Evolutionary conservation across 106 monocot genomes (phyloP), one percentile per base, ranked within the genome.

Genomic region (Dioscorea alata): DNA sequence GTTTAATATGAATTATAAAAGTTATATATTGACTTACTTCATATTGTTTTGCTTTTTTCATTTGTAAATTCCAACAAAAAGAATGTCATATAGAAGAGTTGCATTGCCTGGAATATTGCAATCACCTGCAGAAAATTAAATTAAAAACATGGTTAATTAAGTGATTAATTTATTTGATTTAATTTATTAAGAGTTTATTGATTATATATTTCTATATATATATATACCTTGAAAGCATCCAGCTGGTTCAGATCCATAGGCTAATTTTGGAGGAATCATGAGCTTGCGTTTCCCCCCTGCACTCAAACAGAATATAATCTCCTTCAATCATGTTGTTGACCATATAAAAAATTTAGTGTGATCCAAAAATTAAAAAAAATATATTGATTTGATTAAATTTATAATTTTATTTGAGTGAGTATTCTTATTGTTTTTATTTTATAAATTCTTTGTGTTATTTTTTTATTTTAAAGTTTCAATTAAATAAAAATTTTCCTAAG

Each of bases 281-380:
- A 94, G 94, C 78, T 94, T 94, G 18, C 94, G 78, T 59, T 94
- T 91, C 15, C 94, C 94, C 42, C 94, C 94, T 94, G 70, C 48
- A 69, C 21, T 50, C 13, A 70, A 18, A 23, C n/a, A 31, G 28
- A 28, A 28, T 28, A 28, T 28, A 3, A 28, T 28, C 3, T 28
- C 28, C 1, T 28, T 28, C 28, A 28, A 28, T 28, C 28, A 28
- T 28, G 28, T 28, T 28, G 1, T 28, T 28, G 28, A 28, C 3
- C 28, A 28, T 28, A 28, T 28, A 3, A 28, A 28, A 28, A 28
- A 3, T 28, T 28, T 28, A 28, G 28, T 28, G 3, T 28, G n/a
- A n/a, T n/a, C n/a, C n/a, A 28, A 28, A 28, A 28, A 28, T 1
- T 28, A 28, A 28, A 28, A 28, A 28, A 28, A 1, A 28, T 28